A percentile compares a stretch with the other conserved stretches of the same genome.
Conservation (phyloP, 2,329 filamentous ascomycete genomes). For the Aspergillus quadrilineatus region DNA sequence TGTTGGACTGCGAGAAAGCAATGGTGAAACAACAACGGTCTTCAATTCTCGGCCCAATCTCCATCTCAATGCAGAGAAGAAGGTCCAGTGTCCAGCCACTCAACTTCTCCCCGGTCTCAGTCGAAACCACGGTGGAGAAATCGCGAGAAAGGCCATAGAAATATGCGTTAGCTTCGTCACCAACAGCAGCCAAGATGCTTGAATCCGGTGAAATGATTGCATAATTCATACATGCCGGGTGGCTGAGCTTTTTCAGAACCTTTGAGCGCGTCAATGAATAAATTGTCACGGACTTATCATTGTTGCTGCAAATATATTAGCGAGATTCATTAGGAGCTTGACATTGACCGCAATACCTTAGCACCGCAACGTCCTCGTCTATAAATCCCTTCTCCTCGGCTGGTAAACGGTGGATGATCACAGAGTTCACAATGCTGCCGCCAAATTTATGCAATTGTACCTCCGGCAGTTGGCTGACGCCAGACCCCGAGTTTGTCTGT, state of each 20-base stretch:
- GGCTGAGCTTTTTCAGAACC: slow-evolving; percentile 67
- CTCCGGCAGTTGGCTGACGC: slow-evolving; percentile 36
- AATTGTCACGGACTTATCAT: slow-evolving; percentile 85
- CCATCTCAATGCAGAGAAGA: slow-evolving; percentile 39
- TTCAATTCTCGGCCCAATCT: slow-evolving; percentile 40
- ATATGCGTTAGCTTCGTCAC: slow-evolving; percentile 83
- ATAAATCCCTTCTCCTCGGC: slow-evolving; percentile 42
- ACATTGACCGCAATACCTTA: slow-evolving; percentile 42
- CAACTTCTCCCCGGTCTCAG: slow-evolving; percentile 34
- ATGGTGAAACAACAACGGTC: slow-evolving; percentile 50
- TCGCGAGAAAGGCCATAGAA: slow-evolving; percentile 62
- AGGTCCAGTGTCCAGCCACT: slow-evolving; percentile 44
- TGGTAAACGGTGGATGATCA: slow-evolving; percentile 60
- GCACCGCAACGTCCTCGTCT: slow-evolving; percentile 57
- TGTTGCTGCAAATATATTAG: slow-evolving; percentile 75
- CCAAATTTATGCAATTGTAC: slow-evolving; percentile 60
- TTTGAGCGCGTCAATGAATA: slow-evolving; percentile 71
- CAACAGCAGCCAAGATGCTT: slow-evolving; percentile 73
- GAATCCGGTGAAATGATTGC: slow-evolving; percentile 92
- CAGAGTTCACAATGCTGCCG: slow-evolving; percentile 65
- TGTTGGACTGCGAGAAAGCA: slow-evolving; percentile 50
- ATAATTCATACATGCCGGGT: slow-evolving; percentile 88
- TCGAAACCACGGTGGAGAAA: slow-evolving; percentile 26
- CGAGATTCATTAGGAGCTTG: slow-evolving; percentile 43
- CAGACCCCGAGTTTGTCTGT: slow-evolving; percentile 18